These are phyloP conservation scores for Cornus controversa DNA, from an alignment of 148 eudicot species.

Conservation along the genomic window DNA sequence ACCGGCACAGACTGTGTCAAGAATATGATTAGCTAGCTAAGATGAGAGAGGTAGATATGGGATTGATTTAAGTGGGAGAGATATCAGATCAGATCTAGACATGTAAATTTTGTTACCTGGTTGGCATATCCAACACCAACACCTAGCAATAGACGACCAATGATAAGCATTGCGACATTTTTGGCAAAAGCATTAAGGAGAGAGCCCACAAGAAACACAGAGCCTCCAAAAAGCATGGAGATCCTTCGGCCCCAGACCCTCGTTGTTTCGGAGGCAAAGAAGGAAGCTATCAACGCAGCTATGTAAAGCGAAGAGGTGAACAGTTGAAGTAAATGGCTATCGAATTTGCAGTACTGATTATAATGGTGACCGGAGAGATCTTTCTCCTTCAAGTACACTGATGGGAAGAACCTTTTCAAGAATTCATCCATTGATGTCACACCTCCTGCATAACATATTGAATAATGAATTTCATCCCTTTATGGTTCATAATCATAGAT, in stretches of 20 bases:
- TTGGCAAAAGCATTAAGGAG: conserved; percentile 30
- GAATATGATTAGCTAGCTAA: too few species aligned
- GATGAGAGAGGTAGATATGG: too few species aligned
- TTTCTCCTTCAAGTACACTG: conserved; percentile 17
- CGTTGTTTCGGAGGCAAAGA: conserved; percentile 35
- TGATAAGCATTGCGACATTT: conserved; percentile 37
- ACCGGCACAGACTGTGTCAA: conserved; percentile 30
- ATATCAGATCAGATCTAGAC: too few species aligned
- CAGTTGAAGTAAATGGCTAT: conserved; percentile 18
- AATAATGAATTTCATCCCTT: too few species aligned
- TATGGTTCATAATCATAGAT: too few species aligned
- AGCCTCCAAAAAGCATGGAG: conserved; percentile 32
- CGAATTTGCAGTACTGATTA: conserved; percentile 34
- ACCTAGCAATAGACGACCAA: conserved; percentile 42
- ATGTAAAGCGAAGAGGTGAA: conserved; percentile 40
- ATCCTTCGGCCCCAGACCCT: conserved; percentile 24
- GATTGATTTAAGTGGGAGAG: too few species aligned
- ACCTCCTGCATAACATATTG: conserved; percentile 17
- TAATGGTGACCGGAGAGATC: background rate
- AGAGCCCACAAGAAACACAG: conserved; percentile 25
- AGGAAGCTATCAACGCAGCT: conserved; percentile 35
- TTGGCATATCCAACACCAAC: conserved; percentile 35
- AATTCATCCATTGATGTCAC: conserved; percentile 33
- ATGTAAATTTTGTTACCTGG: conserved; percentile 21
- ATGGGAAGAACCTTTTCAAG: conserved; percentile 26